Evolutionary conservation across 805 yeast species (phyloP).

Genomic region (Zygosaccharomyces pseudorouxii): DNA sequence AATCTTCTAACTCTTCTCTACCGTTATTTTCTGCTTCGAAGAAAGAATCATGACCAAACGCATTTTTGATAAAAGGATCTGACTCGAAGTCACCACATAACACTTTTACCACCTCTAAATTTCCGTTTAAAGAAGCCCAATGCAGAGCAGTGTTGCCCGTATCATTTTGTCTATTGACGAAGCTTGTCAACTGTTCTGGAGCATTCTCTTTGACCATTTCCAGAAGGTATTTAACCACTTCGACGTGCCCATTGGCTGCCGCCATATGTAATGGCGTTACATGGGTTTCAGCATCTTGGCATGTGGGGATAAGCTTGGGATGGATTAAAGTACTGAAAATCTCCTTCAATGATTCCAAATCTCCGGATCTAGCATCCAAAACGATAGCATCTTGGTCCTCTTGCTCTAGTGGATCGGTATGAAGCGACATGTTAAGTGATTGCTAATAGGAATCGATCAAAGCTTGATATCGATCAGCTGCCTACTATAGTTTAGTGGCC

Average conservation of each 20-base stretch:
- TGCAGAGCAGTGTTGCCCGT: conserved; percentile 93
- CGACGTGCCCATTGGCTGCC: conserved; percentile 86
- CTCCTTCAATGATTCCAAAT: conserved; percentile 65
- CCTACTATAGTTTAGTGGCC: not conserved
- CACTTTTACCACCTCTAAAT: conserved; percentile 60
- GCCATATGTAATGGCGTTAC: conserved; percentile 92
- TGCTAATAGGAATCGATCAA: not conserved
- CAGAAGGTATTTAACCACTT: conserved; percentile 57
- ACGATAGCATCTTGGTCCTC: conserved; percentile 82
- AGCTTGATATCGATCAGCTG: not conserved
- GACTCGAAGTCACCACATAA: conserved; percentile 72
- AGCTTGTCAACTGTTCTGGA: conserved; percentile 40
- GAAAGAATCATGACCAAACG: conserved; percentile 73
- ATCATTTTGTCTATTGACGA: conserved; percentile 56
- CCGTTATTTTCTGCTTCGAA: conserved; percentile 83
- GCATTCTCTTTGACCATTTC: conserved; percentile 36
- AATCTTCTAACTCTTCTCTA: conserved; percentile 71
- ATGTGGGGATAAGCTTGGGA: conserved; percentile 39
- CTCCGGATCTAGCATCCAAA: conserved; percentile 85
- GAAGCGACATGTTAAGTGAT: conserved; percentile 24
- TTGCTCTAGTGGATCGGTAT: conserved; percentile 41
- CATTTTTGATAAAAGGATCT: conserved; percentile 76
- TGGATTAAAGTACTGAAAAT: conserved; percentile 57
- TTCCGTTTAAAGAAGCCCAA: conserved; percentile 94
- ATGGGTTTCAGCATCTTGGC: conserved; percentile 58